These are phyloP conservation scores for Claviceps monticola DNA, from an alignment of 2,329 filamentous ascomycete species.

Conservation along the genomic window DNA sequence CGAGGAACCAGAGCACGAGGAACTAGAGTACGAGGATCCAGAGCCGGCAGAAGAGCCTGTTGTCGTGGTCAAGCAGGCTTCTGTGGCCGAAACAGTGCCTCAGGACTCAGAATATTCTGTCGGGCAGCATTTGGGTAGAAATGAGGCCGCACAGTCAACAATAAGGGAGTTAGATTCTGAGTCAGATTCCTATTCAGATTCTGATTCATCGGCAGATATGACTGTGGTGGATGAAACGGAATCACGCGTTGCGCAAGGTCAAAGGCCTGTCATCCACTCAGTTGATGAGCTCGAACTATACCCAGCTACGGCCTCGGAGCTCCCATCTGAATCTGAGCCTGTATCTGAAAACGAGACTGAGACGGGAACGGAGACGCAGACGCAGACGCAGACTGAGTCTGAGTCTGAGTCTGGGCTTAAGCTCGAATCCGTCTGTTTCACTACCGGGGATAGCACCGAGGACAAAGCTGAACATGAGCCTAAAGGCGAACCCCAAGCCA, in stretches of 20 bases:
- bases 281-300: not conserved
- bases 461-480: not conserved
- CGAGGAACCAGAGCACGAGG: slow-evolving; percentile 30
- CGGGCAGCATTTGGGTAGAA: not conserved
- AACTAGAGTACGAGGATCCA: slow-evolving; percentile 23
- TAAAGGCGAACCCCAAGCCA: slow-evolving; percentile 1
- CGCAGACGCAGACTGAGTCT: not conserved
- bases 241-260: not conserved
- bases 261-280: not conserved
- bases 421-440: not conserved
- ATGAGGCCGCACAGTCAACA: not conserved
- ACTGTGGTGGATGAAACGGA: slow-evolving; percentile 1
- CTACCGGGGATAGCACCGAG: not conserved
- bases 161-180: not conserved
- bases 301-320: not conserved
- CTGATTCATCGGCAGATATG: slow-evolving; percentile 4
- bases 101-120: slow-evolving; percentile 4
- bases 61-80: slow-evolving; percentile 26
- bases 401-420: not conserved
- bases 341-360: not conserved
- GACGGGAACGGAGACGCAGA: not conserved
- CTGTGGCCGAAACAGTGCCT: slow-evolving; percentile 9
- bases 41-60: slow-evolving; percentile 27
- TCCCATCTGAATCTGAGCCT: not conserved
- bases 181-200: too few species aligned